Base-by-base conservation (phyloP, 2,329 filamentous ascomycete genomes). In the Pseudogymnoascus sp. region DNA sequence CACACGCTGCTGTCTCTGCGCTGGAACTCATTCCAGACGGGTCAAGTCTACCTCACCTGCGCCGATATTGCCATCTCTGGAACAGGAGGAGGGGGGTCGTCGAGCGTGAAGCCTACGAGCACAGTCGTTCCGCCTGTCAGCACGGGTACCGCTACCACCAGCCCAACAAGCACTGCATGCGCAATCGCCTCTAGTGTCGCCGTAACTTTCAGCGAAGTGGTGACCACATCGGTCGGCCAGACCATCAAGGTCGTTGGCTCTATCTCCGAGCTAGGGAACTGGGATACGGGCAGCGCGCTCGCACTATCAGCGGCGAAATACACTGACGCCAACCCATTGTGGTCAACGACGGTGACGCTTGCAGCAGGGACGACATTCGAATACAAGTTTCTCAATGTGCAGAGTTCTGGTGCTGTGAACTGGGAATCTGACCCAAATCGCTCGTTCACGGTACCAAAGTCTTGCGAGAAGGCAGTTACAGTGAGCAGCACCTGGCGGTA, bases 331-430 rank as follows among this genome's bases (percentile, higher is more conserved):
- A 83, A 87, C 67, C 84, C 82, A 1, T 66, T 87, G 8, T 90
- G 87, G 88, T 79, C 75, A 52, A 77, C 73, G 1, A 80, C 80
- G 0, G 70, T 89, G 37, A 76, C 74, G 2, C 71, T 90, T 18
- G 72, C 77, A 0, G 77, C 82, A 0, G 86, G 86, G 2, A 75
- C 77, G 60, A 74, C 71, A 2, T 77, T 90, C 42, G 69, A 84
- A 74, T 90, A 89, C 72, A 89, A 90, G 76, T 90, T 83, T 69
- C 80, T 90, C 68, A 80, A 81, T 55, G 79, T 86, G 45, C 76
- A 77, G 64, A 69, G 73, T 0, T 79, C 81, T 66, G 82, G 84
- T 0, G 75, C 74, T 1, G 72, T 87, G 10, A 77, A 72, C 1
- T 90, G 87, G 87, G 87, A 90, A 74, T 76, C 75, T 60, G 86